Conservation (phyloP, 805 yeast genomes). For the Candida peoriensis region DNA sequence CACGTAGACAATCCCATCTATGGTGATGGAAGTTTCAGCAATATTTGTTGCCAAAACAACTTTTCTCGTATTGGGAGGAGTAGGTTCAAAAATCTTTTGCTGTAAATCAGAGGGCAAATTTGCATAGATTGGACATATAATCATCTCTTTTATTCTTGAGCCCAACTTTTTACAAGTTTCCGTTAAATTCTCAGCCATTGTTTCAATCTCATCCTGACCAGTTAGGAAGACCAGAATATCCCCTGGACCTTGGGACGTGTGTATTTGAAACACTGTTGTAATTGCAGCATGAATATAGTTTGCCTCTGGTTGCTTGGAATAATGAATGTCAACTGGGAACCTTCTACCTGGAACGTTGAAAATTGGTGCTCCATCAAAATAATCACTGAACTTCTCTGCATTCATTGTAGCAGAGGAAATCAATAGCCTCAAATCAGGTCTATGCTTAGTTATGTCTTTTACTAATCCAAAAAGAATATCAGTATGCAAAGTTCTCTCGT, state of each 20-base stretch:
- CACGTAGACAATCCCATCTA: slow-evolving; percentile 92
- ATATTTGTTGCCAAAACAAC: slow-evolving; percentile 94
- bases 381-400: slow-evolving; percentile 78
- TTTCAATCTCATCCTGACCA: slow-evolving; percentile 95
- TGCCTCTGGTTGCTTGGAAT: slow-evolving; percentile 82
- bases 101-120: slow-evolving; percentile 86
- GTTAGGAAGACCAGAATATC: slow-evolving; percentile 89
- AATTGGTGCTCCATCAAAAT: slow-evolving; percentile 80
- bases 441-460: slow-evolving; percentile 56
- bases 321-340: slow-evolving; percentile 85
- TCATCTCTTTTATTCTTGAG: slow-evolving; percentile 42
- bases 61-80: slow-evolving; percentile 74
- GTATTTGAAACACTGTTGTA: slow-evolving; percentile 84
- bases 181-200: slow-evolving; percentile 61
- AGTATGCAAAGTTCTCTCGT: slow-evolving; percentile 91
- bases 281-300: slow-evolving; percentile 88
- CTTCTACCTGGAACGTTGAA: slow-evolving; percentile 88
- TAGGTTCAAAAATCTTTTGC: slow-evolving; percentile 75
- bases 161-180: slow-evolving; percentile 68
- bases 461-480: slow-evolving; percentile 77
- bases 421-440: slow-evolving; percentile 69
- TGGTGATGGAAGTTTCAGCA: slow-evolving; percentile 95
- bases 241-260: slow-evolving; percentile 63
- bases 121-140: slow-evolving; percentile 86
- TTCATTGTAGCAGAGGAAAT: slow-evolving; percentile 95